Conservation (phyloP, 2,329 filamentous ascomycete genomes). For the Juglanconis oblonga region DNA sequence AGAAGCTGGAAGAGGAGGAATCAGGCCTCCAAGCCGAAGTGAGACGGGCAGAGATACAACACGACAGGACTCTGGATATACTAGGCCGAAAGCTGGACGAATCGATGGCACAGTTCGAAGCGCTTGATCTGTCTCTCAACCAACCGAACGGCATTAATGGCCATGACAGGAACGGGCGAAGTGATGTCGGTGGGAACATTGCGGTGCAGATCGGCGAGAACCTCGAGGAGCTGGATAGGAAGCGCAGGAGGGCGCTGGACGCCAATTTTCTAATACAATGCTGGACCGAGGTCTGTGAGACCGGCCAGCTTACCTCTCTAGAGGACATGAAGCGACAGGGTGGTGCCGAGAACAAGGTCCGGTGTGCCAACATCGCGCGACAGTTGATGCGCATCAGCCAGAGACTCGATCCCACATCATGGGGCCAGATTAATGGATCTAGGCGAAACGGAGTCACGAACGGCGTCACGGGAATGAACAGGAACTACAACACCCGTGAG, state of each 20-base stretch:
- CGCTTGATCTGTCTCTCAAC: slow-evolving; percentile 79
- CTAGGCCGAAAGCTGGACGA: slow-evolving; percentile 86
- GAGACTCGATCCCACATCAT: slow-evolving; percentile 75
- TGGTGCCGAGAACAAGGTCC: slow-evolving; percentile 86
- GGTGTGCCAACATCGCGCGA: slow-evolving; percentile 88
- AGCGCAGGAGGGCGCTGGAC: slow-evolving; percentile 84
- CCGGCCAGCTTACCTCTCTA: slow-evolving; percentile 79
- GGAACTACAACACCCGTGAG: slow-evolving; percentile 71
- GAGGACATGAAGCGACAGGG: slow-evolving; percentile 85
- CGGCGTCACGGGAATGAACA: slow-evolving; percentile 41
- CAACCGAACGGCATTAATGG: slow-evolving; percentile 42
- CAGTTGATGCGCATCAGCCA: slow-evolving; percentile 94
- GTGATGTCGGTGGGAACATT: slow-evolving; percentile 71
- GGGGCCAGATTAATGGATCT: slow-evolving; percentile 60
- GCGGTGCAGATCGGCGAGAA: slow-evolving; percentile 93
- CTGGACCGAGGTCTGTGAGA: slow-evolving; percentile 92
- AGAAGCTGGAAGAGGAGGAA: slow-evolving; percentile 85
- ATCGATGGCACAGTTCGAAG: slow-evolving; percentile 88
- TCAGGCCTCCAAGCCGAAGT: slow-evolving; percentile 89
- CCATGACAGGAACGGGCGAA: slow-evolving; percentile 47
- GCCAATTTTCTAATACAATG: slow-evolving; percentile 94
- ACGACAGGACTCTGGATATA: slow-evolving; percentile 85
- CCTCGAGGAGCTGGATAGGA: slow-evolving; percentile 90
- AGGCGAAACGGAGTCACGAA: slow-evolving; percentile 49
- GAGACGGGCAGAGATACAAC: slow-evolving; percentile 84